phyloP scores from a whole-genome alignment of 495 filamentous ascomycete genomes.

The Evernia prunastri region DNA sequence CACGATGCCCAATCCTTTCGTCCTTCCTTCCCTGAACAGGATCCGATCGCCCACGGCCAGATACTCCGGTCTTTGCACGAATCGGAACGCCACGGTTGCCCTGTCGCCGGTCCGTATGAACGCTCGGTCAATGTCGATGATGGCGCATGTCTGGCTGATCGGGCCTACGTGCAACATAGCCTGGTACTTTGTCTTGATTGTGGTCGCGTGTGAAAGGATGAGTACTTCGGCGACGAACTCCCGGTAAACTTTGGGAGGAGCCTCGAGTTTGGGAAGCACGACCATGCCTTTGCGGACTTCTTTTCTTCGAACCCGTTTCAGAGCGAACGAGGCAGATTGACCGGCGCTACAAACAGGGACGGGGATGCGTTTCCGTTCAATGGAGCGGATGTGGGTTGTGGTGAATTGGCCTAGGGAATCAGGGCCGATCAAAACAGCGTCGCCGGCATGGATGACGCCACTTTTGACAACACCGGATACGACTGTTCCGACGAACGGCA shows the following conservation, averaged over 20 bases:
- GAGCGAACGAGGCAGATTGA: slow-evolving; percentile 85
- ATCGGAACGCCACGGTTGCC: slow-evolving; percentile 85
- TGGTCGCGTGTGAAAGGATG: slow-evolving; percentile 95
- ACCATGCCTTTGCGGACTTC: slow-evolving; percentile 99
- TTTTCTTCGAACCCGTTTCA: slow-evolving; percentile 78
- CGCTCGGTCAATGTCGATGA: slow-evolving; percentile 95
- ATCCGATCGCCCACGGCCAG: slow-evolving; percentile 81
- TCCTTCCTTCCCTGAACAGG: slow-evolving; percentile 89
- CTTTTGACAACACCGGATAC: slow-evolving; percentile 90
- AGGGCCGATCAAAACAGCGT: slow-evolving; percentile 82
- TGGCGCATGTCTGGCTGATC: slow-evolving; percentile 90
- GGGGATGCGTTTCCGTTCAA: slow-evolving; percentile 88
- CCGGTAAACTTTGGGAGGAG: slow-evolving; percentile 69
- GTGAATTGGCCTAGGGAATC: slow-evolving; percentile 90
- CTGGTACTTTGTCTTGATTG: slow-evolving; percentile 95
- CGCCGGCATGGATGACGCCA: slow-evolving; percentile 82
- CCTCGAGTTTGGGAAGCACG: slow-evolving; percentile 76
- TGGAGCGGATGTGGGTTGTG: slow-evolving; percentile 82
- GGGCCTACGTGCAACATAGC: slow-evolving; percentile 98
- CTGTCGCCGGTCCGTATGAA: slow-evolving; percentile 92
- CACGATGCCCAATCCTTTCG: slow-evolving; percentile 92
- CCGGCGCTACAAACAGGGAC: slow-evolving; percentile 87
- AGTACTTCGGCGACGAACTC: slow-evolving; percentile 96
- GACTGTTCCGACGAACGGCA: slow-evolving; percentile 94
- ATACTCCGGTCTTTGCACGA: slow-evolving; percentile 95